phyloP scores from a whole-genome alignment of 2,329 filamentous ascomycete species.

The Helicocarpus griseus region DNA sequence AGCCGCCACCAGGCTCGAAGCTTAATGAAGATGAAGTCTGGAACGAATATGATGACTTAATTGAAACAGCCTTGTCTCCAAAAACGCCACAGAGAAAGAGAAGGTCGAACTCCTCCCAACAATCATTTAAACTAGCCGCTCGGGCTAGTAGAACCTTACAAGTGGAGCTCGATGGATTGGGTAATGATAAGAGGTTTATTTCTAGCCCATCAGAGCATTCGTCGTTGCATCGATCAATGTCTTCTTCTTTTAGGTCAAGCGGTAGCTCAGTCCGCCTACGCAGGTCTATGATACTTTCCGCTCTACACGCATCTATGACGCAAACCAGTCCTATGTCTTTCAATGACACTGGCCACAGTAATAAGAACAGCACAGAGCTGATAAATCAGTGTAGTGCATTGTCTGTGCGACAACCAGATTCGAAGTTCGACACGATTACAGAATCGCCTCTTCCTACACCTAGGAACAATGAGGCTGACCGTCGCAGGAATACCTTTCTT shows the following conservation, averaged over 20 bases:
- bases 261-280: constrained; percentile 34
- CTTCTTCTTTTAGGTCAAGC: constrained; percentile 20
- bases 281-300: constrained; percentile 42
- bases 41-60: constrained; percentile 86
- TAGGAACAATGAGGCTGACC: constrained; percentile 20
- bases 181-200: constrained; percentile 1
- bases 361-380: constrained; percentile 16
- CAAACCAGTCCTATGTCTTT: constrained; percentile 45
- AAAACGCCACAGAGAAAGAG: constrained; percentile 21
- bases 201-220: constrained; percentile 18
- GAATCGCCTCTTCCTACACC: background rate
- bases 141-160: constrained; percentile 31
- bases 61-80: constrained; percentile 57
- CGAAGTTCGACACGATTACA: constrained; percentile 16
- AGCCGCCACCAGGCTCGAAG: constrained; percentile 52
- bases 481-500: constrained; percentile 24
- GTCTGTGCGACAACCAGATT: constrained; percentile 15
- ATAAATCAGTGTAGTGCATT: constrained; percentile 14
- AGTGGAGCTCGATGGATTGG: constrained; percentile 21
- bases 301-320: constrained; percentile 39
- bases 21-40: constrained; percentile 79
- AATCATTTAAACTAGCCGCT: constrained; percentile 28
- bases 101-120: constrained; percentile 12
- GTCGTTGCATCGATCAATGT: constrained; percentile 14
- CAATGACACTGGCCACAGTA: constrained; percentile 40